phyloP scores from a whole-genome alignment of 805 yeast genomes.

The Candida boleticola region DNA sequence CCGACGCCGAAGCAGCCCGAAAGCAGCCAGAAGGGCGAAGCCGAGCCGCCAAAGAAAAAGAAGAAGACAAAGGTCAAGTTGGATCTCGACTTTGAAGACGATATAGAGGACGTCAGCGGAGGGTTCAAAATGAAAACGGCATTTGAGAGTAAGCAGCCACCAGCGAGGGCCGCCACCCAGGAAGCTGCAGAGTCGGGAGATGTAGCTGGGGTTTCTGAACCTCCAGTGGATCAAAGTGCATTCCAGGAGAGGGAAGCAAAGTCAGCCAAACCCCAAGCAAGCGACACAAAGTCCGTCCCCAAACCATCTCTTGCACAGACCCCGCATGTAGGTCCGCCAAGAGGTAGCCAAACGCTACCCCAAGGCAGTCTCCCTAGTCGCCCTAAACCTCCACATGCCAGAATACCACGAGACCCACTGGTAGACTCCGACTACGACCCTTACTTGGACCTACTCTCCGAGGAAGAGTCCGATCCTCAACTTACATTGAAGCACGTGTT shows the following conservation, averaged over 20 bases:
- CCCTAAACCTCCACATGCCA: no score
- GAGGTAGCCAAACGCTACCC: background rate
- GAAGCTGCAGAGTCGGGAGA: conserved; percentile 1
- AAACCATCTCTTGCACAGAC: background rate
- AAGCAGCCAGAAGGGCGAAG: conserved; percentile 2
- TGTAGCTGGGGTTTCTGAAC: background rate
- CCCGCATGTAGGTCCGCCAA: background rate
- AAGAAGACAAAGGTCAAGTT: conserved; percentile 8
- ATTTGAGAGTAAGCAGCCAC: conserved; percentile 26
- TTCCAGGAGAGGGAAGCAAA: conserved; percentile 13
- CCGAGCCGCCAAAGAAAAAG: no score
- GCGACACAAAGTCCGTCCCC: background rate
- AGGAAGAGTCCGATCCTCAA: conserved; percentile 10
- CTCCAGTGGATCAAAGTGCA: conserved; percentile 5
- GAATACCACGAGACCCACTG: conserved; percentile 16
- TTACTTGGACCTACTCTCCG: conserved; percentile 22
- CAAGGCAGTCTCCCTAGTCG: no score
- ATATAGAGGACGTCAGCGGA: conserved; percentile 32
- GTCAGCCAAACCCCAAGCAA: conserved; percentile 9
- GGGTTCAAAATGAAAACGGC: conserved; percentile 41
- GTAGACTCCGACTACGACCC: conserved; percentile 26
- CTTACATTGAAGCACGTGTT: background rate
- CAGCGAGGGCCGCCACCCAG: conserved; percentile 3
- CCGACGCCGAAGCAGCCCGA: background rate
- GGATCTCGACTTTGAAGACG: conserved; percentile 22